Percentiles rank a stretch among this genome's conserved stretches.
Conservation (phyloP, 345 rosid species). For the Citrus trifoliata region DNA sequence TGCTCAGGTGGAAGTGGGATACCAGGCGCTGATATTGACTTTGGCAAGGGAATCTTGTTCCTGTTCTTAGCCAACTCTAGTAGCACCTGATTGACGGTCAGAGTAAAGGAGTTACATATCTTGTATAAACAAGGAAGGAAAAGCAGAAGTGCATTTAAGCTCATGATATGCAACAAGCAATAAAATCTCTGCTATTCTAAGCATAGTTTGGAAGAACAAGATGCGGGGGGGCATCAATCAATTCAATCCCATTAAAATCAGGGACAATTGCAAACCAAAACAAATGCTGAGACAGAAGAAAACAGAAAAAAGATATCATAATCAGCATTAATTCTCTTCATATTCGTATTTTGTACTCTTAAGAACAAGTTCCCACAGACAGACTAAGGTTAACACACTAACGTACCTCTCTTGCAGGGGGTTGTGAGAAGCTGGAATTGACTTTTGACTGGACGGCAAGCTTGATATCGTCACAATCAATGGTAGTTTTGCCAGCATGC, state of each 20-base stretch:
- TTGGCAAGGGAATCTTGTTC: slow-evolving; percentile 86
- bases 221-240: background rate
- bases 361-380: background rate
- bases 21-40: slow-evolving; percentile 60
- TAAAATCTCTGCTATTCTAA: background rate
- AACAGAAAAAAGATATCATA: background rate
- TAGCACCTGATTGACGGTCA: slow-evolving; percentile 42
- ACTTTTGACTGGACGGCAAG: slow-evolving; percentile 90
- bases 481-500: slow-evolving; percentile 76
- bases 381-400: background rate
- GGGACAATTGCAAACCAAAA: background rate
- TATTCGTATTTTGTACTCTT: background rate
- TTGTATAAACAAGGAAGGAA: background rate
- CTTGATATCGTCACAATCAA: slow-evolving; percentile 85
- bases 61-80: slow-evolving; percentile 76
- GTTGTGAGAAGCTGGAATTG: slow-evolving; percentile 89
- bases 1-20: slow-evolving; percentile 85
- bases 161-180: background rate
- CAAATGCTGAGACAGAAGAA: background rate
- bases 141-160: background rate
- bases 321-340: background rate
- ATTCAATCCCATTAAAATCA: background rate
- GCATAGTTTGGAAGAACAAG: background rate
- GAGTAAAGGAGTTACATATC: background rate
- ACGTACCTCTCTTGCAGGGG: slow-evolving; percentile 88